Evolutionary conservation across 2,329 filamentous ascomycete species (phyloP).

Genomic region (Alternaria triticimaculans): DNA sequence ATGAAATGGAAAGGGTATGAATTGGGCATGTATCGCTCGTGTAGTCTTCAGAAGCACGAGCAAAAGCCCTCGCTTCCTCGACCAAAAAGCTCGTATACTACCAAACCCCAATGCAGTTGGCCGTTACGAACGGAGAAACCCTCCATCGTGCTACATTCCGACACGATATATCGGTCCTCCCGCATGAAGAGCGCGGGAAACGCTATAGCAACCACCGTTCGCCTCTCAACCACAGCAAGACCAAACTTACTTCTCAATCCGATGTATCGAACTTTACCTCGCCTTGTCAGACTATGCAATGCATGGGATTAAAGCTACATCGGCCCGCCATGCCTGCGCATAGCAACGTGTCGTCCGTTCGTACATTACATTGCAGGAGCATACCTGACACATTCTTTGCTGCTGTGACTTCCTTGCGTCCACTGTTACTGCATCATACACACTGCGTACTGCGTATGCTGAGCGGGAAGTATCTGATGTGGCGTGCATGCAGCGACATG

Average conservation of each 20-base stretch:
- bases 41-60: not conserved
- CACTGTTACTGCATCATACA: not conserved
- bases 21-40: not conserved
- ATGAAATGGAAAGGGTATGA: not conserved
- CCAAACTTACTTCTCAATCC: not conserved
- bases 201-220: not conserved
- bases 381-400: not conserved
- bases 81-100: not conserved
- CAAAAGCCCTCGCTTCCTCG: not conserved
- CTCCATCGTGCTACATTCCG: not conserved
- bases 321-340: conserved; percentile 6
- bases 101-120: not conserved
- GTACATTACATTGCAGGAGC: not conserved
- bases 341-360: conserved; percentile 1
- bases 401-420: not conserved
- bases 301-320: not conserved
- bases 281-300: not conserved
- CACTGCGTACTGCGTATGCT: conserved; percentile 2
- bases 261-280: not conserved
- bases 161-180: not conserved
- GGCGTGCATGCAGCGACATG: conserved; percentile 11
- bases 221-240: not conserved
- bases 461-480: conserved; percentile 11
- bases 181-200: not conserved
- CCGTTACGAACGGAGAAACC: not conserved